A percentile compares a stretch with the other conserved stretches of the same genome.
Evolutionary conservation across 148 eudicot genomes (phyloP).

Genomic region (Dysphania ambrosioides): DNA sequence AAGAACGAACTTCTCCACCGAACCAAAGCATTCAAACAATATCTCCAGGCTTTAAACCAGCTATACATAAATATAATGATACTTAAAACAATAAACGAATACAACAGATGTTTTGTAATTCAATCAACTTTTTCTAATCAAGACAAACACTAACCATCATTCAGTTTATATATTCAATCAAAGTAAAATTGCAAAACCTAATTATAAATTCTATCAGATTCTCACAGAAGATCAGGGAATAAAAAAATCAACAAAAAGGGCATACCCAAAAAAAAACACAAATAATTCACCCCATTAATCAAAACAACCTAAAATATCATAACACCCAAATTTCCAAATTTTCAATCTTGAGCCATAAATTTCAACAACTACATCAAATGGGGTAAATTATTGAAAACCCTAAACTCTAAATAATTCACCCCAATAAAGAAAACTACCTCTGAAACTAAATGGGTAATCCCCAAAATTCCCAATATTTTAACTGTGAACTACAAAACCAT

Average conservation of each 20-base stretch:
- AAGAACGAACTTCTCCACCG: not conserved
- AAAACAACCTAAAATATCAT: conserved; percentile 4
- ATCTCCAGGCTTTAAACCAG: not conserved
- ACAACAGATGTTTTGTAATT: no score
- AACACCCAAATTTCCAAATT: conserved; percentile 13
- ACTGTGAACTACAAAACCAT: no score
- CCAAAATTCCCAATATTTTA: no score
- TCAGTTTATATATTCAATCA: not conserved
- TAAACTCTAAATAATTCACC: not conserved
- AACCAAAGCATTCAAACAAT: no score
- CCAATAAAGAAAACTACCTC: no score
- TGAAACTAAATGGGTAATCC: no score
- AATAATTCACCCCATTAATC: conserved; percentile 8
- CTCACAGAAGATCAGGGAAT: not conserved
- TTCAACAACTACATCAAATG: not conserved
- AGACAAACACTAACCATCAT: not conserved
- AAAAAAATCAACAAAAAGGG: not conserved
- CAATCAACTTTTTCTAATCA: not conserved
- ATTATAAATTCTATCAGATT: not conserved
- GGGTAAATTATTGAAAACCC: conserved; percentile 24
- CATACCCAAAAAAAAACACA: not conserved
- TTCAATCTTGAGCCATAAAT: conserved; percentile 9
- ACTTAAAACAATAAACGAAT: no score
- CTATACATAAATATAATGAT: no score
- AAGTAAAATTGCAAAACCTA: not conserved